Evolutionary conservation across 306 rosid species (phyloP), one percentile per base, ranked within the genome.

Genomic region (Adenanthera pavonina): DNA sequence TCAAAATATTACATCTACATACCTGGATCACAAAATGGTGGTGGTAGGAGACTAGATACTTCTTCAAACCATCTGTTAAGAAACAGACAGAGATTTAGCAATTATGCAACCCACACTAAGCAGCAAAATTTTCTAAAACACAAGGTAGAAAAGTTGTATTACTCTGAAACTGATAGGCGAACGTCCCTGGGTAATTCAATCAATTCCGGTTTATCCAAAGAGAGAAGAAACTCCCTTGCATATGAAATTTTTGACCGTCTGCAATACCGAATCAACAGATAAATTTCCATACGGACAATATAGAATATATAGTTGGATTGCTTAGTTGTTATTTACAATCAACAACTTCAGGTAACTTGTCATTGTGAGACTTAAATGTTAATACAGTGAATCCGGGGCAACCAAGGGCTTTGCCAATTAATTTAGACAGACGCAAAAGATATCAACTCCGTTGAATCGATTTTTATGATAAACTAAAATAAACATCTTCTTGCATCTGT

Each of bases 161-260:
- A 88, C 92, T 84, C 3, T 54, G 87, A 30, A 81, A 81, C 76
- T 19, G 78, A 60, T 38, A 57, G 65, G 44, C 75, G 73, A 74
- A 73, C 54, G 19, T 76, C 88, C 46, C 2, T 17, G 0, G 80
- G 86, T 6, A 87, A 12, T 59, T 72, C 86, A 20, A 80, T n/a
- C 46, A 35, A 13, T 17, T 75, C 69, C n/a, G 16, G 38, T 15
- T 82, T 64, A 7, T 84, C 83, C n/a, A 87, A 48, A 35, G 91
- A 87, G 56, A 90, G 80, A 47, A 90, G 84, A 87, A 85, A 75
- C 0, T 69, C 83, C 72, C 89, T 87, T 7, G 88, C 48, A 57
- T 89, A 89, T 17, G 89, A 82, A 69, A 84, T 43, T 76, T 59
- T 90, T 35, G 84, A 75, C 12, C 40, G 68, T 72, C 94, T 89